phyloP scores from a whole-genome alignment of 768 basidiomycete species.

The Leccinum incarnatum region DNA sequence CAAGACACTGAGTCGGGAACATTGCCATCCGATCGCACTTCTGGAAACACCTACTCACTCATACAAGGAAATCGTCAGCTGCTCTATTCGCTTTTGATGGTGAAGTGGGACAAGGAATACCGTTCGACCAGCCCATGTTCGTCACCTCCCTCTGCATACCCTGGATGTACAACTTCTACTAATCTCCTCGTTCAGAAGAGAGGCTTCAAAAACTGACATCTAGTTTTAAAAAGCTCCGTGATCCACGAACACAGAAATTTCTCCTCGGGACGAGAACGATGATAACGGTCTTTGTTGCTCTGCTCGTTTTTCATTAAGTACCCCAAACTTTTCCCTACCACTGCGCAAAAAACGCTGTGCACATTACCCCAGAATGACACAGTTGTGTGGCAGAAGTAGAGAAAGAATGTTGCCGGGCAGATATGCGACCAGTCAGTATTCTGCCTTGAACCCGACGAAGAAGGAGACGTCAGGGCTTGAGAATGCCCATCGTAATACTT shows the following conservation, averaged over 20 bases:
- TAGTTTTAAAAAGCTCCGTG: constrained; percentile 15
- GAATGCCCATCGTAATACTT: constrained; percentile 7
- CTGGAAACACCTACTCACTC: constrained; percentile 24
- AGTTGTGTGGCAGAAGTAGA: constrained; percentile 20
- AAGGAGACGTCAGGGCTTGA: background rate
- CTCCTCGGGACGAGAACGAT: constrained; percentile 15
- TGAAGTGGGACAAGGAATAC: constrained; percentile 23
- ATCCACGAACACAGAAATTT: constrained; percentile 13
- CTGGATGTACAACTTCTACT: constrained; percentile 31
- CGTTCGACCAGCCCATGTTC: constrained; percentile 36
- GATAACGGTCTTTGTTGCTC: constrained; percentile 13
- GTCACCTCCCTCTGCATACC: constrained; percentile 31
- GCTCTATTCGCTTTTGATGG: constrained; percentile 26
- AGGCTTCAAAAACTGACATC: constrained; percentile 18
- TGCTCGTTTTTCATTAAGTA: constrained; percentile 11
- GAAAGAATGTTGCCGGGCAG: constrained; percentile 12
- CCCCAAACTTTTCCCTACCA: background rate
- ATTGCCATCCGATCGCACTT: constrained; percentile 23
- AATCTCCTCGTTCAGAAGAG: constrained; percentile 33
- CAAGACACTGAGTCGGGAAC: constrained; percentile 25
- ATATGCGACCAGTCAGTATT: constrained; percentile 8
- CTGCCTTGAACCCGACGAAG: constrained; percentile 3
- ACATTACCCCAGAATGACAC: constrained; percentile 22
- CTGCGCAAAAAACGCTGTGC: constrained; percentile 11
- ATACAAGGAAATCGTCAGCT: constrained; percentile 16